phyloP scores from a whole-genome alignment of 768 basidiomycete species.

The Macrolepiota dolichaula region DNA sequence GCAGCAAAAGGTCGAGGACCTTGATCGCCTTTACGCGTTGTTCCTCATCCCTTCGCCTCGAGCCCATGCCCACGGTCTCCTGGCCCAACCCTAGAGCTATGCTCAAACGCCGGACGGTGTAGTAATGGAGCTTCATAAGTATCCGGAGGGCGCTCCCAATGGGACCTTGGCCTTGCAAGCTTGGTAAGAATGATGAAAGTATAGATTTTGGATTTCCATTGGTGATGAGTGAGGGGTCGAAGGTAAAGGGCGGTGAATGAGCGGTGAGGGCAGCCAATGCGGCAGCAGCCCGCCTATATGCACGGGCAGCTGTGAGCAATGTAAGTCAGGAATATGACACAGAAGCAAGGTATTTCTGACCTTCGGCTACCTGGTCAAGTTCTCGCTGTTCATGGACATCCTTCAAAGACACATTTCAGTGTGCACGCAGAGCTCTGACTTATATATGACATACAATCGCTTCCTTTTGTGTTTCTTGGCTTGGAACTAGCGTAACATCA shows the following conservation, averaged over 20 bases:
- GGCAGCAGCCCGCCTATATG: slow-evolving; percentile 71
- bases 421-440: too few relatives aligned
- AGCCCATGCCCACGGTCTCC: slow-evolving; percentile 34
- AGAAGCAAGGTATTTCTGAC: slow-evolving; percentile 24
- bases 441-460: background rate
- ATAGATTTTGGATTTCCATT: slow-evolving; percentile 45
- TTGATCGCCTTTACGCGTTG: slow-evolving; percentile 71
- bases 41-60: slow-evolving; percentile 64
- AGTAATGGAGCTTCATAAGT: slow-evolving; percentile 59
- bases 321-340: slow-evolving; percentile 4
- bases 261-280: slow-evolving; percentile 67
- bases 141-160: slow-evolving; percentile 70
- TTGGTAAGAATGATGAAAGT: slow-evolving; percentile 65
- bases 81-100: slow-evolving; percentile 37
- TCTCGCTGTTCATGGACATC: slow-evolving; percentile 25
- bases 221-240: slow-evolving; percentile 48
- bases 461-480: background rate
- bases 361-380: slow-evolving; percentile 48
- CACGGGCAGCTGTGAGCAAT: slow-evolving; percentile 51
- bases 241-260: slow-evolving; percentile 51
- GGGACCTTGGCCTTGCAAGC: slow-evolving; percentile 74
- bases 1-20: slow-evolving; percentile 74
- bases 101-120: slow-evolving; percentile 38
- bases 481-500: background rate
- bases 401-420: background rate